Base-by-base conservation (phyloP, 257 asterid genomes). In the Solanum lycopersicoides region DNA sequence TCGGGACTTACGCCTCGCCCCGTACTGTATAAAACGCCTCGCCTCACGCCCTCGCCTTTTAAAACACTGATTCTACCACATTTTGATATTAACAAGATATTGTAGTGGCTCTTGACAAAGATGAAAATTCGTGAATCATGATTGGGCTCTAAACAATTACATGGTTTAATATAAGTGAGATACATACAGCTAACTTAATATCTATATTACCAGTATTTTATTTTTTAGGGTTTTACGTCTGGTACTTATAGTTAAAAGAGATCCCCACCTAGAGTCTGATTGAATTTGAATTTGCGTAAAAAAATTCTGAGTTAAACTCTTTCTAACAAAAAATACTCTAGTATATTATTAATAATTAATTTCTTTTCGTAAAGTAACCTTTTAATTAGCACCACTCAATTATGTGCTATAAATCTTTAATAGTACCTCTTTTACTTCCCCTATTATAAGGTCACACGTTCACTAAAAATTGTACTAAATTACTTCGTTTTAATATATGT, bases 241-340 rank as follows among this genome's bases (percentile, higher is more conserved):
- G 60, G 1, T 47, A 47, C 4, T 47, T 47, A 1, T 47, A 47
- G 1, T 47, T 47, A 14, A 7, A 47, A 3, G 7, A 47, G 20
- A 47, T 47, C 1, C 0, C 3, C 59, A 47, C 3, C 16, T 50
- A 14, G 7, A 47, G 0, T 50, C 1, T 0, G 9, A 50, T 50
- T 50, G 6, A 53, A 53, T 53, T 53, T 53, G 7, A 1, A 53
- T 16, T 6, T 6, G 1, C 0, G 0, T 16, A 9, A 0, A 50
- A 6, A 50, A 50, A 50, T 0, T 50, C 9, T 15, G 9, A 0
- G 0, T 50, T 15, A 15, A 50, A 50, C 0, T 1, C 60, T 50
- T 50, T 50, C 59, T 47, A 47, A 47, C 20, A 4, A 47, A 0
- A 50, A 14, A 6, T 0, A 14, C 8, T 50, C 8, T 14, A 1